Evolutionary conservation across 108 stramenopile genomes (phyloP).

Genomic region (Cyclotella distinguenda): DNA sequence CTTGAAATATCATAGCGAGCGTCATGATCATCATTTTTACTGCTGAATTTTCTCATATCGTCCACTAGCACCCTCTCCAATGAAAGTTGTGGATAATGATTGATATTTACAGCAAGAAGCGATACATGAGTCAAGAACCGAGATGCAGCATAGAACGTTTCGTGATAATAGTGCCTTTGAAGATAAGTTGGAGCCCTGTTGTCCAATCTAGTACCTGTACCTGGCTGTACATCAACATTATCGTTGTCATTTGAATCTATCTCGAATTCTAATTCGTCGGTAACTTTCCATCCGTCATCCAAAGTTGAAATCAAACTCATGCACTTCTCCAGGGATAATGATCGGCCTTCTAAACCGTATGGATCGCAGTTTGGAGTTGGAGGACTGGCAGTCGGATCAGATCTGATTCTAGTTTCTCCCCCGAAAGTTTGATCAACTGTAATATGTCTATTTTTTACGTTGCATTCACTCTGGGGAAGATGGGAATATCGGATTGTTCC

Average conservation of each 20-base stretch:
- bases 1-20: no score
- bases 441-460: no score
- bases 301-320: constrained; percentile 24
- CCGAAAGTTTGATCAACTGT: no score
- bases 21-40: background rate
- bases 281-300: constrained; percentile 36
- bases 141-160: constrained; percentile 33
- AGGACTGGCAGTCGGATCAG: constrained; percentile 39
- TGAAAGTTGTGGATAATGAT: constrained; percentile 40
- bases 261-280: background rate
- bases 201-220: background rate
- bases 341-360: constrained; percentile 37
- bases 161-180: constrained; percentile 29
- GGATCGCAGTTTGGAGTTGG: constrained; percentile 47
- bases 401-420: background rate
- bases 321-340: constrained; percentile 28
- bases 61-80: constrained; percentile 45
- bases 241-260: background rate
- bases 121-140: constrained; percentile 28
- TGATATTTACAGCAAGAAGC: constrained; percentile 30
- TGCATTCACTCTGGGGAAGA: no score
- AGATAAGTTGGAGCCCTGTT: constrained; percentile 23
- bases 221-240: background rate
- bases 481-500: no score
- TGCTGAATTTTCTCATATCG: constrained; percentile 22